These are phyloP conservation scores for Sporothrix inflata DNA, from an alignment of 2,329 filamentous ascomycete species.

Conservation along the genomic window DNA sequence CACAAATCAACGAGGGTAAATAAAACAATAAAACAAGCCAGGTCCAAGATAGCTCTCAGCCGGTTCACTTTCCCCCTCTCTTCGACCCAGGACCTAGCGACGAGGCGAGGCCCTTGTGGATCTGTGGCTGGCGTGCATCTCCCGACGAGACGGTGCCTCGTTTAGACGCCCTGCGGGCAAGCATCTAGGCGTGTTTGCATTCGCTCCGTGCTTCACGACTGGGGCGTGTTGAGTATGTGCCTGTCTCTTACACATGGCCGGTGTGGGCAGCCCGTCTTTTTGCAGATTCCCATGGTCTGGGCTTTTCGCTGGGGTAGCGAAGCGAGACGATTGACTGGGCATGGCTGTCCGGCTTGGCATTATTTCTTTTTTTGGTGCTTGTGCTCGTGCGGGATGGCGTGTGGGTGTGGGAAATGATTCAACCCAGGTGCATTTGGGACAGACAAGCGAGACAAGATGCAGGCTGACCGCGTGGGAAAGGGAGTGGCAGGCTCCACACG, in stretches of 20 bases:
- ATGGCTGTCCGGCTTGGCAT: conserved; percentile 14
- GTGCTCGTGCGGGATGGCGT: neutral
- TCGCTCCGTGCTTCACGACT: neutral
- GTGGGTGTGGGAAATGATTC: neutral
- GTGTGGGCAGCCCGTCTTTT: neutral
- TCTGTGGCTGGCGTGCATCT: conserved; percentile 14
- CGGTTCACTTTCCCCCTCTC: neutral
- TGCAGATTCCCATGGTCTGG: neutral
- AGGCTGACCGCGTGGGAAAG: neutral
- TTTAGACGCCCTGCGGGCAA: neutral
- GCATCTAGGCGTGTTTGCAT: neutral
- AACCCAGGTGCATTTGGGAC: neutral
- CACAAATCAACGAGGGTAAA: neutral
- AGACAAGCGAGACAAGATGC: neutral
- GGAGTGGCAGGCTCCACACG: neutral
- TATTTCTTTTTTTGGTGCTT: neutral
- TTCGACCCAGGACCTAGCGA: neutral
- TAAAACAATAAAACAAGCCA: neutral
- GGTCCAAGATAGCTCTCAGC: neutral
- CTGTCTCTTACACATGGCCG: conserved; percentile 10
- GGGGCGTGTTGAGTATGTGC: neutral
- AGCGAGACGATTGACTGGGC: neutral
- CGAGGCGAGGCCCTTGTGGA: conserved; percentile 9
- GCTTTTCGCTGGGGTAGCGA: neutral
- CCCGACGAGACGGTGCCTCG: conserved; percentile 9